Conservation (phyloP, 2,329 filamentous ascomycete genomes). For the Calonectria henricotiae region DNA sequence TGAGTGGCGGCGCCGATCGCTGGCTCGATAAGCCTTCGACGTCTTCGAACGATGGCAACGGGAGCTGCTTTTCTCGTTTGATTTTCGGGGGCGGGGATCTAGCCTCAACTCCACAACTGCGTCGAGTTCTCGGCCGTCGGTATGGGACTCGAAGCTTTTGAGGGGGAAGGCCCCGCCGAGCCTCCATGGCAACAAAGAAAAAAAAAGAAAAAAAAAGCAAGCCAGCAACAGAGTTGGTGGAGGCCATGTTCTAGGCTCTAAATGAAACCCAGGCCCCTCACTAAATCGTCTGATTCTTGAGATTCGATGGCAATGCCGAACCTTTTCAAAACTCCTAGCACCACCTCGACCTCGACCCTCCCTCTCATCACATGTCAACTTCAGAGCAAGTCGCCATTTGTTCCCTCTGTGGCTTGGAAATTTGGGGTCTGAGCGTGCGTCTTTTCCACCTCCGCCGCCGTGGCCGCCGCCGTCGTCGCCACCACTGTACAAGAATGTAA, state of each 20-base stretch:
- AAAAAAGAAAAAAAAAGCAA: no score
- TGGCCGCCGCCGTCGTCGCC: not conserved
- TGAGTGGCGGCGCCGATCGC: slow-evolving; percentile 3
- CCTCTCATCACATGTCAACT: slow-evolving; percentile 21
- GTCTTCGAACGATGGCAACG: slow-evolving; percentile 5
- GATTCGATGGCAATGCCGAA: slow-evolving; percentile 2
- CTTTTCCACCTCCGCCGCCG: slow-evolving; percentile 2
- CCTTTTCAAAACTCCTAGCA: not conserved
- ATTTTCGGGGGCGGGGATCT: not conserved
- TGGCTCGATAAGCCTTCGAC: slow-evolving; percentile 11
- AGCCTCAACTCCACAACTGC: no score
- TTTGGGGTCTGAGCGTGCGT: slow-evolving; percentile 9
- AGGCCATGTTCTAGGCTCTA: slow-evolving; percentile 8
- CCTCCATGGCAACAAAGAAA: not conserved
- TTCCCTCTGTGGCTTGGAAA: not conserved
- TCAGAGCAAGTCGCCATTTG: not conserved
- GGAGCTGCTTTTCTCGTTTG: not conserved
- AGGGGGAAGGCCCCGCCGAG: not conserved
- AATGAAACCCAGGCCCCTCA: not conserved
- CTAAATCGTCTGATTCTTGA: slow-evolving; percentile 10
- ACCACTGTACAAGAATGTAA: not conserved
- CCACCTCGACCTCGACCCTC: not conserved
- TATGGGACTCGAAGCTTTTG: slow-evolving; percentile 7
- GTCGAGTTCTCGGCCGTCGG: not conserved
- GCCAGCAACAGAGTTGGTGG: not conserved